Evolutionary conservation across 2,329 filamentous ascomycete genomes (phyloP).

Genomic region (Fusarium guadeloupense): DNA sequence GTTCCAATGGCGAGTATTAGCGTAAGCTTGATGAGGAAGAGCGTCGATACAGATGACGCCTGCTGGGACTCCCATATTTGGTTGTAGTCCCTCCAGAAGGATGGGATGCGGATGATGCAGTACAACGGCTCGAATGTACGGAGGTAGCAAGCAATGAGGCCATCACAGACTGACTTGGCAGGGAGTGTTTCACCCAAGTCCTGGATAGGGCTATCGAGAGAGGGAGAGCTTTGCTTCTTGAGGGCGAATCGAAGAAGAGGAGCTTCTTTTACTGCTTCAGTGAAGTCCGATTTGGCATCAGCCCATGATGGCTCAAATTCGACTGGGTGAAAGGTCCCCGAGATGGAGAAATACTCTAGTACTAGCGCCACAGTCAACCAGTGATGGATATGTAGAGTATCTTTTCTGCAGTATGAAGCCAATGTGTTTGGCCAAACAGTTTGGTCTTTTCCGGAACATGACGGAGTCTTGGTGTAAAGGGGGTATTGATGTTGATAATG

Average conservation of each 20-base stretch:
- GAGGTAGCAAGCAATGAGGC: conserved; percentile 38
- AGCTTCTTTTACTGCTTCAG: conserved; percentile 36
- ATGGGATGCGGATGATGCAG: conserved; percentile 38
- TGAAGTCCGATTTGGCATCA: conserved; percentile 39
- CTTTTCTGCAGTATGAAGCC: conserved; percentile 42
- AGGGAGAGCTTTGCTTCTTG: conserved; percentile 25
- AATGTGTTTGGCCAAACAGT: conserved; percentile 42
- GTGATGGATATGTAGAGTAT: not conserved
- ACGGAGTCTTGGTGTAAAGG: conserved; percentile 38
- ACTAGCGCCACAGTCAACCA: conserved; percentile 2
- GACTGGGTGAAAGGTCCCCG: conserved; percentile 38
- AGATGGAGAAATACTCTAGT: conserved; percentile 34
- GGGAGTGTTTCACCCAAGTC: conserved; percentile 34
- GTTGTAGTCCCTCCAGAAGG: conserved; percentile 37
- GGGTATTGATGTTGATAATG: conserved; percentile 28
- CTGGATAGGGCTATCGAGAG: conserved; percentile 31
- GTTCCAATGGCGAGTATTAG: conserved; percentile 39
- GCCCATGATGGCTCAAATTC: conserved; percentile 39
- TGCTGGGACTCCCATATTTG: conserved; percentile 29
- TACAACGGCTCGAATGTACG: conserved; percentile 42
- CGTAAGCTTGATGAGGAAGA: conserved; percentile 37
- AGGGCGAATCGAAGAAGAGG: conserved; percentile 28
- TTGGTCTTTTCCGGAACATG: conserved; percentile 43
- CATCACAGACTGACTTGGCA: conserved; percentile 27
- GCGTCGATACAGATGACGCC: not conserved